A percentile compares a stretch with the other conserved stretches of the same genome.
phyloP scores from a whole-genome alignment of 331 rosid genomes.

The Dryas integrifolia region DNA sequence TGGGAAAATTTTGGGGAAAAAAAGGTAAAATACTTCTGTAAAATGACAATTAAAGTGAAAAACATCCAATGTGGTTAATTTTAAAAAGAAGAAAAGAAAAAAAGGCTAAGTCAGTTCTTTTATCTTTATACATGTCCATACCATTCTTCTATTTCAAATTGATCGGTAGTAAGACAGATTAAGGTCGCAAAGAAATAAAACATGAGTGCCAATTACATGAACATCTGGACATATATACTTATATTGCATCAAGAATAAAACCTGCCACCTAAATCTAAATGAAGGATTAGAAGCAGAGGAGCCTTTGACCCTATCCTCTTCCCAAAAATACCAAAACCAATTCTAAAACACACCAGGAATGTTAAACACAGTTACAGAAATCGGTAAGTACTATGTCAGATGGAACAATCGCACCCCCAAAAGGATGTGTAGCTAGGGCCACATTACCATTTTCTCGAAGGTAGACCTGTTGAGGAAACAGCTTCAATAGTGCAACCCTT shows the following conservation, averaged over 20 bases:
- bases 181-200: background rate
- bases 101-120: background rate
- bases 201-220: background rate
- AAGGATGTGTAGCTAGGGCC: conserved; percentile 13
- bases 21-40: background rate
- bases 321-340: background rate
- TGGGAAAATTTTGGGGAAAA: background rate
- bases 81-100: background rate
- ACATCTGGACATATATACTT: background rate
- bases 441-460: conserved; percentile 83
- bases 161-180: background rate
- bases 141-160: background rate
- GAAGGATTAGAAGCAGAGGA: background rate
- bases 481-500: conserved; percentile 66
- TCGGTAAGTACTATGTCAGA: background rate
- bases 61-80: background rate
- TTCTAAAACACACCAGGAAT: background rate
- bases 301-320: background rate
- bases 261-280: background rate
- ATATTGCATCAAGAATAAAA: background rate
- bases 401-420: background rate
- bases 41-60: background rate
- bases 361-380: background rate
- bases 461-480: conserved; percentile 64
- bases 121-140: background rate